Percentiles rank a stretch among this genome's conserved stretches.
These are phyloP conservation scores for Backusella liffmaniae DNA, from an alignment of 192 early-diverging fungal species.

Conservation along the genomic window DNA sequence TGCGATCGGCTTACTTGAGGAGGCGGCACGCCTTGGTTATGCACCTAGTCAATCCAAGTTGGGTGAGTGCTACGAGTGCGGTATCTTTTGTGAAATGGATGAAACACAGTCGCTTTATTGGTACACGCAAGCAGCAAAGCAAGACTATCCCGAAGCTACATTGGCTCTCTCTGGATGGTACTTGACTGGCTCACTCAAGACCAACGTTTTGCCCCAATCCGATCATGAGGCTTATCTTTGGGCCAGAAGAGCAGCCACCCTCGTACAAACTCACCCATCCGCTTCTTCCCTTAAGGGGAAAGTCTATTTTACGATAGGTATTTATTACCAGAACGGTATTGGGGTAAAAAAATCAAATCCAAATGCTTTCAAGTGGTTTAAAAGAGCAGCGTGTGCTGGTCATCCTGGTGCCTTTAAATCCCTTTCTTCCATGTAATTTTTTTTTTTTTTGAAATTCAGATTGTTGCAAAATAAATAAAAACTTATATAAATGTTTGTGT, in stretches of 20 bases:
- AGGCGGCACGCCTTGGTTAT: slow-evolving; percentile 60
- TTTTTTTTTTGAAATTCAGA: background rate
- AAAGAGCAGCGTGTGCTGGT: slow-evolving; percentile 56
- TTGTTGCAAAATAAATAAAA: background rate
- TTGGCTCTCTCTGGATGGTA: slow-evolving; percentile 61
- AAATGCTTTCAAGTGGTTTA: slow-evolving; percentile 52
- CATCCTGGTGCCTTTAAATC: slow-evolving; percentile 43
- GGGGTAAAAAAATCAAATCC: slow-evolving; percentile 31
- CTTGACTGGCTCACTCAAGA: slow-evolving; percentile 43
- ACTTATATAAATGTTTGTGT: background rate
- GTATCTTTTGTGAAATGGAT: slow-evolving; percentile 46
- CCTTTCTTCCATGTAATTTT: background rate
- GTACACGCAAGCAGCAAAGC: slow-evolving; percentile 54
- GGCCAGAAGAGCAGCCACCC: slow-evolving; percentile 42
- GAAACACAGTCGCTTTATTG: slow-evolving; percentile 47
- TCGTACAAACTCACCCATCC: slow-evolving; percentile 40
- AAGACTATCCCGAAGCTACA: slow-evolving; percentile 51
- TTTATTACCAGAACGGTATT: slow-evolving; percentile 58
- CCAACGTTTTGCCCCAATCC: slow-evolving; percentile 44
- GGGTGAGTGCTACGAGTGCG: slow-evolving; percentile 58
- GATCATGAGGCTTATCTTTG: slow-evolving; percentile 57
- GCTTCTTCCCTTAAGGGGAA: slow-evolving; percentile 31
- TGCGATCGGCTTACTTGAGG: slow-evolving; percentile 49
- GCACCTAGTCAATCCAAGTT: slow-evolving; percentile 54
- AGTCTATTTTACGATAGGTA: slow-evolving; percentile 57